phyloP scores from a whole-genome alignment of 345 rosid species.

The Mallotus nudiflorus region DNA sequence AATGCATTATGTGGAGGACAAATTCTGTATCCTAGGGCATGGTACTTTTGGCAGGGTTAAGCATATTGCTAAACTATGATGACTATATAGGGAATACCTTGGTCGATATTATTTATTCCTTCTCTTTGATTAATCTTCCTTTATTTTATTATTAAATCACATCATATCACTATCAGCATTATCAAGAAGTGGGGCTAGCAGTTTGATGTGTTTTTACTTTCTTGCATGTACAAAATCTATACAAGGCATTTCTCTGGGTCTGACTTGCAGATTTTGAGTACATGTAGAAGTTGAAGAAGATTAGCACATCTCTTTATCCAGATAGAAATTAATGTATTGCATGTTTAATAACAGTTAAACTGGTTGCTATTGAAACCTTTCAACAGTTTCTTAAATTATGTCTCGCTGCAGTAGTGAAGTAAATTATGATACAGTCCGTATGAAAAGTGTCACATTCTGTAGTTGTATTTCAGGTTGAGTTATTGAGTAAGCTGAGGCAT shows the following conservation, averaged over 20 bases:
- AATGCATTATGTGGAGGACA: not conserved
- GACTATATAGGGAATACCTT: not conserved
- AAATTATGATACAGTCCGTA: not conserved
- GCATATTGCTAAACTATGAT: not conserved
- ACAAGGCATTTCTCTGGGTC: not conserved
- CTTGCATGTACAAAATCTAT: not conserved
- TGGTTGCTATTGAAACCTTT: not conserved
- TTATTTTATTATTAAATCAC: not conserved
- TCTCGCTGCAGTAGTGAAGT: not conserved
- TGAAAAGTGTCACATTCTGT: conserved; percentile 3
- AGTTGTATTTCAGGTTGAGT: conserved; percentile 56
- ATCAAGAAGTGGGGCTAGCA: not conserved
- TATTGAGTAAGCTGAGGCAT: conserved; percentile 80
- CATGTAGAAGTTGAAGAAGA: not conserved
- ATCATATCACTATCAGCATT: not conserved
- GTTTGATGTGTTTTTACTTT: not conserved
- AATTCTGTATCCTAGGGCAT: not conserved
- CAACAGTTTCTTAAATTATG: not conserved
- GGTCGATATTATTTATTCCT: not conserved
- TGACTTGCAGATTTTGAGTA: not conserved
- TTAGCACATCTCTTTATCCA: not conserved
- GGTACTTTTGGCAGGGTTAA: not conserved
- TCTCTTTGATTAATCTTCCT: not conserved
- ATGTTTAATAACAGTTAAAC: not conserved
- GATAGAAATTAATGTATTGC: not conserved